Evolutionary conservation across 257 asterid genomes (phyloP), one percentile per base, ranked within the genome.

Genomic region (Eucommia ulmoides): DNA sequence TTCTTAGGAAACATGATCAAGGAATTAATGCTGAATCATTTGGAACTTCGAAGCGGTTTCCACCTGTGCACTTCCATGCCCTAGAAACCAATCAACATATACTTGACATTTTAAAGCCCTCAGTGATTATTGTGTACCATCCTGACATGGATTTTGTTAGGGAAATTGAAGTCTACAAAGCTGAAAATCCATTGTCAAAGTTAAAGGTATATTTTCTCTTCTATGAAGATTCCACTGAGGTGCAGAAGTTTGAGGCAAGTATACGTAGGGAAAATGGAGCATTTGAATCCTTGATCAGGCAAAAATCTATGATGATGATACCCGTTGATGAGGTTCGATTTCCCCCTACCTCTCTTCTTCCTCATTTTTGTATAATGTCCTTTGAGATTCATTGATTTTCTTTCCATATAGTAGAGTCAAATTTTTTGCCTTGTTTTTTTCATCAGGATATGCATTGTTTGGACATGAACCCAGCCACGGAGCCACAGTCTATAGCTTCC

Each of bases 171-270:
- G 62, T 81, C 52, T 89, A 78, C 70, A 86, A 80, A 77, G 82
- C 96, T 64, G 93, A 89, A 70, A 85, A 85, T 64, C 88, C 98
- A 19, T 63, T 73, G 17, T 73, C 57, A 71, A 77, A 55, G 47
- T 61, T 86, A 60, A 88, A 78, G 71, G 95, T 88, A 42, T 88
- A 88, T 68, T 88, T 88, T 73, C 71, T 88, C 46, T 89, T 89
- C 69, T 78, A 89, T 51, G 98, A 85, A 61, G 77, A 85, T 59
- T 89, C 98, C 54, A 83, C 98, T 10, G 98, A 89, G 79, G 94
- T 81, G 58, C 84, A 67, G 67, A 89, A 89, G 72, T 89, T 70
- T 58, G 96, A 89, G 75, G 96, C 98, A 50, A 85, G 96, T 70
- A 58, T 83, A 53, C 81, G 77, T 14, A 71, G 93, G 74, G 98